phyloP scores from a whole-genome alignment of 495 filamentous ascomycete species.

The Aspergillus bertholletiae region DNA sequence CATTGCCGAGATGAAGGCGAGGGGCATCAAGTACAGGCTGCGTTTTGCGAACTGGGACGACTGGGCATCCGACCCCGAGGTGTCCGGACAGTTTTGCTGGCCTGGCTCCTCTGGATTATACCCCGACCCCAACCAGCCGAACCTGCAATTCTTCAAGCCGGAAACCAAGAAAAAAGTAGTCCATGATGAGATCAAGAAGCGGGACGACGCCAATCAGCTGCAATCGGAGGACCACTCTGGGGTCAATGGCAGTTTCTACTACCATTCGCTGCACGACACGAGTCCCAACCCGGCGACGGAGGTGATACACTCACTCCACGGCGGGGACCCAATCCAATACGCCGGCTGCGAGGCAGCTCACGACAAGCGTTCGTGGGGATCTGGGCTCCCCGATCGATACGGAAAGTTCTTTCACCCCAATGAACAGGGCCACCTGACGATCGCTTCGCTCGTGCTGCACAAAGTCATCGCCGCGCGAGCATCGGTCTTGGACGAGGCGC shows the following conservation, averaged over 20 bases:
- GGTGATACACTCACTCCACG: neutral
- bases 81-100: constrained; percentile 23
- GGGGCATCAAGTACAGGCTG: constrained; percentile 6
- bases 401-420: constrained; percentile 4
- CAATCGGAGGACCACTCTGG: neutral
- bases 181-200: neutral
- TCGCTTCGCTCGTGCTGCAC: neutral
- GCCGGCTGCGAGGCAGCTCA: neutral
- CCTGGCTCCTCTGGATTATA: constrained; percentile 10
- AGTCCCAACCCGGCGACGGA: neutral
- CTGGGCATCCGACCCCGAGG: constrained; percentile 6
- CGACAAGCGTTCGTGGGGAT: neutral
- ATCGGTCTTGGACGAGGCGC: neutral
- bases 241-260: neutral
- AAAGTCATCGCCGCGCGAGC: neutral
- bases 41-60: constrained; percentile 21
- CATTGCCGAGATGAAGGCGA: constrained; percentile 4
- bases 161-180: constrained; percentile 1
- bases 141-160: constrained; percentile 21
- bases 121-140: constrained; percentile 19
- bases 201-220: neutral
- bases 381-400: neutral
- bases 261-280: neutral
- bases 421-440: neutral
- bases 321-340: neutral